Evolutionary conservation across 2,329 filamentous ascomycete genomes (phyloP).

Genomic region (Microdochium trichocladiopsis): DNA sequence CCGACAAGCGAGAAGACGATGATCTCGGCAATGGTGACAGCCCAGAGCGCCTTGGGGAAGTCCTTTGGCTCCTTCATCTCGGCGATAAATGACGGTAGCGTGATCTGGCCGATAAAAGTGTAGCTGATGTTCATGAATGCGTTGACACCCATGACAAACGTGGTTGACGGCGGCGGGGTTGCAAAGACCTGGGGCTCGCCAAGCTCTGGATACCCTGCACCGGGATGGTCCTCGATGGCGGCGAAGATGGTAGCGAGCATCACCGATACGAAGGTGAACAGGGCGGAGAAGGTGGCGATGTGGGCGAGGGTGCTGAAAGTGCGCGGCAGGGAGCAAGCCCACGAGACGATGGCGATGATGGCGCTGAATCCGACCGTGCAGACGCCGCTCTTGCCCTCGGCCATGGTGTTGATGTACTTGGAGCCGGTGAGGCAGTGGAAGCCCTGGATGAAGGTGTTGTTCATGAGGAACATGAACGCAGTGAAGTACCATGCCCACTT

Average conservation of each 20-base stretch:
- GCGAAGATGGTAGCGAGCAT: conserved; percentile 78
- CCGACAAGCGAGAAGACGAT: conserved; percentile 82
- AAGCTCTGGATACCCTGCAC: conserved; percentile 48
- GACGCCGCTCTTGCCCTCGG: conserved; percentile 51
- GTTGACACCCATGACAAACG: conserved; percentile 75
- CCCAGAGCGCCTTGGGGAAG: conserved; percentile 89
- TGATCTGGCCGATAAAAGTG: conserved; percentile 94
- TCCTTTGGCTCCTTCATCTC: conserved; percentile 80
- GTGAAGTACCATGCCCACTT: conserved; percentile 63
- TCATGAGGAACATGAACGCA: conserved; percentile 84
- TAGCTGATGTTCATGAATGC: conserved; percentile 95
- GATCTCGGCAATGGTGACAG: conserved; percentile 81
- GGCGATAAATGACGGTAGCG: conserved; percentile 87
- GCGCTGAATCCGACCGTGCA: conserved; percentile 78
- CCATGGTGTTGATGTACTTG: conserved; percentile 87
- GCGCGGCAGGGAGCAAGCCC: conserved; percentile 71
- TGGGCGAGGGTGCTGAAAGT: conserved; percentile 78
- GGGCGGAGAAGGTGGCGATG: conserved; percentile 69
- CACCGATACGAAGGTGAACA: conserved; percentile 88
- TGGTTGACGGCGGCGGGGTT: conserved; percentile 61
- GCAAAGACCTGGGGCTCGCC: conserved; percentile 64
- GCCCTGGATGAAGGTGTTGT: conserved; percentile 88
- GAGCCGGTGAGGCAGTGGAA: conserved; percentile 80
- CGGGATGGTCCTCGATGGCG: conserved; percentile 67
- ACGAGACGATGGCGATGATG: conserved; percentile 69